These are phyloP conservation scores for Cladosporium sp. DNA, from an alignment of 2,329 filamentous ascomycete genomes.

Conservation along the genomic window DNA sequence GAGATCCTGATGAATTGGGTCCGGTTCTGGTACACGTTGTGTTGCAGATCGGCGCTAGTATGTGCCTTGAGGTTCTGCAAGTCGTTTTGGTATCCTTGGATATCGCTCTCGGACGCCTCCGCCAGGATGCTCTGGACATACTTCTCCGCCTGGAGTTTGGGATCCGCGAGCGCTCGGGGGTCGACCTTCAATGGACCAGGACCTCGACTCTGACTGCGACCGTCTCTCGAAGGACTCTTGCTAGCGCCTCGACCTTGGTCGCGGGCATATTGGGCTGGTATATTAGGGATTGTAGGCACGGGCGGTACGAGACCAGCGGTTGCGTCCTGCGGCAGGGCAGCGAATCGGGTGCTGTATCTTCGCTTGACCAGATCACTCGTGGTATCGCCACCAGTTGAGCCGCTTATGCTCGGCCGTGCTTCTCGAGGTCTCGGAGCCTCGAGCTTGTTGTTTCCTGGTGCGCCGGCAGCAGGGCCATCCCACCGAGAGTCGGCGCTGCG, in stretches of 20 bases:
- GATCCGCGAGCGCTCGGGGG: slow-evolving; percentile 69
- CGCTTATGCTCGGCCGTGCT: slow-evolving; percentile 19
- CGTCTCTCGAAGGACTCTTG: slow-evolving; percentile 19
- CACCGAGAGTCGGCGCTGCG: slow-evolving; percentile 13
- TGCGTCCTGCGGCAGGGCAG: slow-evolving; percentile 63
- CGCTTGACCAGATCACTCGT: slow-evolving; percentile 84
- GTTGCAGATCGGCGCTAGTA: slow-evolving; percentile 78
- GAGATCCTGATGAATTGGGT: slow-evolving; percentile 99
- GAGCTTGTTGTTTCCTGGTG: background rate
- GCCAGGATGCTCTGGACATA: slow-evolving; percentile 57
- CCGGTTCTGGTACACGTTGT: slow-evolving; percentile 93
- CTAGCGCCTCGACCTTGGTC: slow-evolving; percentile 5
- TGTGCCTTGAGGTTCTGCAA: slow-evolving; percentile 71
- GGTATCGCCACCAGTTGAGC: slow-evolving; percentile 39
- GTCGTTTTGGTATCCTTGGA: slow-evolving; percentile 70
- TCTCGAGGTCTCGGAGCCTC: slow-evolving; percentile 11
- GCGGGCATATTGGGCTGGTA: slow-evolving; percentile 50
- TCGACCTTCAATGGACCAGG: slow-evolving; percentile 60
- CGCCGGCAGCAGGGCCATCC: background rate
- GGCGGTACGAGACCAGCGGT: slow-evolving; percentile 47
- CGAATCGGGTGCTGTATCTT: slow-evolving; percentile 85
- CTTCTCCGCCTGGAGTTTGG: slow-evolving; percentile 72
- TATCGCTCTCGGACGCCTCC: slow-evolving; percentile 82
- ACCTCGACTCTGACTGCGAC: slow-evolving; percentile 33
- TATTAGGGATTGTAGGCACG: slow-evolving; percentile 54